Evolutionary conservation across 441 rosid genomes (phyloP), one percentile per base, ranked within the genome.

Genomic region (Biscutella auriculata): DNA sequence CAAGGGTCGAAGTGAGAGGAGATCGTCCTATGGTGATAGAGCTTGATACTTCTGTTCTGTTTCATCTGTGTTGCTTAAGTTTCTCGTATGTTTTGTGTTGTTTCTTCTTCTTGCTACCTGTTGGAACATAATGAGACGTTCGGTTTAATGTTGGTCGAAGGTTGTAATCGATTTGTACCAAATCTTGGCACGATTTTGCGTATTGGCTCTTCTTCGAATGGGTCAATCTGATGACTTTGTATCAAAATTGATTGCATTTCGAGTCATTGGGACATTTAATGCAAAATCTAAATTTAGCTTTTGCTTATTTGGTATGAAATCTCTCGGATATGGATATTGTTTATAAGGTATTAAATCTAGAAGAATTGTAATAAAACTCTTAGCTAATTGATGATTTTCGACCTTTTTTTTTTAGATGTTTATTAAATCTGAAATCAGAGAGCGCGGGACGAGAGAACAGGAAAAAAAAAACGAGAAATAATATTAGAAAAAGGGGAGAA

Each of bases 401-500:
- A n/a, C n/a, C n/a, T n/a, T 19, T 29, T 53, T 27, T 45, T 9
- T 29, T 2, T 8, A 32, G 19, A 26, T 26, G 39, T 57, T 34
- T 57, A 46, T 47, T 48, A 48, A 62, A 62, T 62, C 65, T 57
- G 60, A 69, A 63, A 36, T 36, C 29, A 63, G 65, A 37, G 73
- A 63, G 68, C 73, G 73, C 73, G 73, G 73, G 73, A 69, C 65
- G 68, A 42, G 60, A 62, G 30, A 28, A 28, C 14, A 9, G 9
- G n/a, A 26, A 33, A 36, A 61, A 39, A 23, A n/a, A 27, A 5
- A 10, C 2, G 52, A 33, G 28, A 46, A 46, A 53, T 15, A n/a
- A n/a, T n/a, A n/a, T n/a, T n/a, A n/a, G n/a, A n/a, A n/a, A n/a
- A n/a, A n/a, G n/a, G n/a, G n/a, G n/a, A n/a, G n/a, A n/a, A n/a